Conservation (phyloP, 768 basidiomycete genomes). For the Leccinum pellstonianum region DNA sequence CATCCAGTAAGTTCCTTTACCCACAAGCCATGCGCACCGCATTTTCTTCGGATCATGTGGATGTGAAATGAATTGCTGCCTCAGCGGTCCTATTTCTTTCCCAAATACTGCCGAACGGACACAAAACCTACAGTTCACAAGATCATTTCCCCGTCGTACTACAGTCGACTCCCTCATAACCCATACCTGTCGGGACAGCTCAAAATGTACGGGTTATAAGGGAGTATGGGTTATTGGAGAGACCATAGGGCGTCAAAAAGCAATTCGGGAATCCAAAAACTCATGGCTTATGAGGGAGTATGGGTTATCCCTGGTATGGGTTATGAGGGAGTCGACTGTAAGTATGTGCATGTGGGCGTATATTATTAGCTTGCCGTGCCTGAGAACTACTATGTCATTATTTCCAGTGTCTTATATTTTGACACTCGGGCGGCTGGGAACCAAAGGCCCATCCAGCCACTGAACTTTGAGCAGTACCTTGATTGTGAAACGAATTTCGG, state of each 20-base stretch:
- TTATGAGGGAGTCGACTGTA: too few relatives aligned
- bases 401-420: background rate
- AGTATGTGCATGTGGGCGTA: background rate
- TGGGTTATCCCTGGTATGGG: too few relatives aligned
- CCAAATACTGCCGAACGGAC: background rate
- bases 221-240: too few relatives aligned
- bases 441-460: background rate
- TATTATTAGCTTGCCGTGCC: background rate
- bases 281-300: too few relatives aligned
- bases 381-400: background rate
- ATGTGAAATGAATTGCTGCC: background rate
- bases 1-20: background rate
- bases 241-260: too few relatives aligned
- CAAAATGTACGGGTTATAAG: too few relatives aligned
- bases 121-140: background rate
- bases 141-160: background rate
- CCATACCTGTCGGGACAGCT: too few relatives aligned
- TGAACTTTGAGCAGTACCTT: background rate
- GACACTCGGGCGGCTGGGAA: background rate
- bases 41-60: background rate
- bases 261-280: too few relatives aligned
- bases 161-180: too few relatives aligned
- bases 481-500: background rate
- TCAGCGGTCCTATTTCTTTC: background rate
- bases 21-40: background rate